Percentiles rank a stretch among this genome's conserved stretches.
These are phyloP conservation scores for Aurinia saxatilis DNA, from an alignment of 345 rosid species.

Conservation along the genomic window DNA sequence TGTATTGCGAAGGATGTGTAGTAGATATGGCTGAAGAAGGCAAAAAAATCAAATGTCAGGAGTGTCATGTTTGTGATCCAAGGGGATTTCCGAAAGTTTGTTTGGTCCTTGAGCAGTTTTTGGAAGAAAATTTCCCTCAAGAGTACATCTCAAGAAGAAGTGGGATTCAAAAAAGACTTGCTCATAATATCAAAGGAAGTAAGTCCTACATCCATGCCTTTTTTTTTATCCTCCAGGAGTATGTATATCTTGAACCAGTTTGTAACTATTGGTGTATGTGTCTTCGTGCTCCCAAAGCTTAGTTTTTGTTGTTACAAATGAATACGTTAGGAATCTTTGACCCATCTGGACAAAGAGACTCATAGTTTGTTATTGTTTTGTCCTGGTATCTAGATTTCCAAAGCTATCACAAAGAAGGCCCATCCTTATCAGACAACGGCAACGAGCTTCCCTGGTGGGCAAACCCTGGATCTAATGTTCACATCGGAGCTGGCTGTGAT, in stretches of 20 bases:
- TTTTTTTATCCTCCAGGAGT: constrained; percentile 5
- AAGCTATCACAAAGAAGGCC: constrained; percentile 19
- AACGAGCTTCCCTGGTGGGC: constrained; percentile 17
- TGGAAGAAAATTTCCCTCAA: constrained; percentile 44
- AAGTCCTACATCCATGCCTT: constrained; percentile 2
- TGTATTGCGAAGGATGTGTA: constrained; percentile 66
- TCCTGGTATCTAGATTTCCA: constrained; percentile 28
- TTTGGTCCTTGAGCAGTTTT: constrained; percentile 52
- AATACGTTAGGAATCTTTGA: not conserved
- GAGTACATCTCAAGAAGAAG: constrained; percentile 56
- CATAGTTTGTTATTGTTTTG: not conserved
- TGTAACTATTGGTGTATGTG: not conserved
- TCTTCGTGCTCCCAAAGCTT: constrained; percentile 11
- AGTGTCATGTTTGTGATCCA: constrained; percentile 57
- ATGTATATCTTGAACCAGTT: constrained; percentile 23
- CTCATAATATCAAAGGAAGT: constrained; percentile 24
- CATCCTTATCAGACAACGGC: constrained; percentile 1
- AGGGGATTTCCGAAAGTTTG: constrained; percentile 55
- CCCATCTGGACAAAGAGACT: not conserved
- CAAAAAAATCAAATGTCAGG: constrained; percentile 50
- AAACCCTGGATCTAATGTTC: constrained; percentile 27
- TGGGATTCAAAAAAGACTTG: constrained; percentile 26
- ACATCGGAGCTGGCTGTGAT: constrained; percentile 59
- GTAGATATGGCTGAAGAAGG: constrained; percentile 26
- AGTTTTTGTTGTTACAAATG: constrained; percentile 3